Evolutionary conservation across 225 moss, liverwort and hornwort genomes (phyloP).

Genomic region (Rhytidiadelphus loreus): DNA sequence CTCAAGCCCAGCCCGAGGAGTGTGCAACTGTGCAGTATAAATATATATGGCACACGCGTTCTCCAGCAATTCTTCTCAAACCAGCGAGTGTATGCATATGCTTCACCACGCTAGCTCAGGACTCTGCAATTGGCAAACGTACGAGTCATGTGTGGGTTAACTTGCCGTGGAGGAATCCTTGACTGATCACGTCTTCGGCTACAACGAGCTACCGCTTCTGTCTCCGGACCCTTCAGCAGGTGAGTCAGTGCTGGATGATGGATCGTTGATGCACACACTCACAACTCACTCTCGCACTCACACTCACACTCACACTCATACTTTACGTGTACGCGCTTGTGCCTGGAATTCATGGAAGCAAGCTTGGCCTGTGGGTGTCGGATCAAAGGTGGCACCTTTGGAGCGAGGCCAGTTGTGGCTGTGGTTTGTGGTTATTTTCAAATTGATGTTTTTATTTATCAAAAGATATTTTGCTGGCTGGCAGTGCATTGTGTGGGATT

Average conservation of each 20-base stretch:
- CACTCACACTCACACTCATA: too few species aligned
- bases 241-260: background rate
- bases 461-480: background rate
- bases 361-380: background rate
- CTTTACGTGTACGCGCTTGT: background rate
- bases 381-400: background rate
- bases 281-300: too few species aligned
- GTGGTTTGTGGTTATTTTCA: background rate
- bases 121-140: background rate
- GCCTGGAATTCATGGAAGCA: background rate
- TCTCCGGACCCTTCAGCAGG: background rate
- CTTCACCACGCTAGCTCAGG: background rate
- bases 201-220: background rate
- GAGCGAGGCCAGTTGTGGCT: background rate
- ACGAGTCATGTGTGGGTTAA: background rate
- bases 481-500: background rate
- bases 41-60: background rate
- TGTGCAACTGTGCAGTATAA: too few species aligned
- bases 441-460: background rate
- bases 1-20: background rate
- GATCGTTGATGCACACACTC: background rate
- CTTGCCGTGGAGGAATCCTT: background rate
- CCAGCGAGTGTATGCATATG: background rate
- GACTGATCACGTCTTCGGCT: background rate
- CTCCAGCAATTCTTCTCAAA: background rate